Base-by-base conservation (phyloP, 129 eudicot species). In the Centrapalus pauciflorus region DNA sequence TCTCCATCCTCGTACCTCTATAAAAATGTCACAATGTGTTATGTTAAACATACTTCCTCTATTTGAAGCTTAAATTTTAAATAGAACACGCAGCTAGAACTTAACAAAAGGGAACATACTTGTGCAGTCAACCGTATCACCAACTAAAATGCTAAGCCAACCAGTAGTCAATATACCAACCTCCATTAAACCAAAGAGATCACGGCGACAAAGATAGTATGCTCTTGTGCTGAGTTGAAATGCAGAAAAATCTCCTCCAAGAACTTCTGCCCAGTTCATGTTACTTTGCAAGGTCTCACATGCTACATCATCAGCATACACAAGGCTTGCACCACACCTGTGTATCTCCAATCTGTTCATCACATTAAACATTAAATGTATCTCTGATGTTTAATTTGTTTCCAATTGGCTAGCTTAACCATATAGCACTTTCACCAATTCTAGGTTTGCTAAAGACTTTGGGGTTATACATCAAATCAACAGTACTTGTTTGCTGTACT, bases 341-440 rank as follows among this genome's bases (percentile, higher is more conserved):
- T 12, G 50, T 48, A 71, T 45, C 14, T 60, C 61, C 54, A 71
- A 24, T 50, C 76, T 54, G 7, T 46, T 71, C 29, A 60, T n/a
- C 28, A 61, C 54, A 71, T 2, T 40, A 1, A 71, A 67, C 37
- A n/a, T 35, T 23, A 52, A 52, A 51, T 67, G 3, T n/a, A 5
- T 67, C 63, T 56, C 75, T 66, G 17, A 2, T 16, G 3, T 3
- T 2, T 46, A 56, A 70, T 28, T 1, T 17, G 32, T 70, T 13
- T 16, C 75, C 75, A 40, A 56, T 40, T 27, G 57, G 75, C 66
- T 70, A 70, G 46, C 75, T 70, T 40, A 57, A 19, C 75, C 75
- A 70, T 56, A 28, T 28, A 40, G 46, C 55, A 17, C 19, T 14
- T 57, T 70, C 29, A 41, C 66, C 34, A 19, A 7, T 0, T 11